Conservation (phyloP, 495 filamentous ascomycete genomes). For the Podospora tetraspora region DNA sequence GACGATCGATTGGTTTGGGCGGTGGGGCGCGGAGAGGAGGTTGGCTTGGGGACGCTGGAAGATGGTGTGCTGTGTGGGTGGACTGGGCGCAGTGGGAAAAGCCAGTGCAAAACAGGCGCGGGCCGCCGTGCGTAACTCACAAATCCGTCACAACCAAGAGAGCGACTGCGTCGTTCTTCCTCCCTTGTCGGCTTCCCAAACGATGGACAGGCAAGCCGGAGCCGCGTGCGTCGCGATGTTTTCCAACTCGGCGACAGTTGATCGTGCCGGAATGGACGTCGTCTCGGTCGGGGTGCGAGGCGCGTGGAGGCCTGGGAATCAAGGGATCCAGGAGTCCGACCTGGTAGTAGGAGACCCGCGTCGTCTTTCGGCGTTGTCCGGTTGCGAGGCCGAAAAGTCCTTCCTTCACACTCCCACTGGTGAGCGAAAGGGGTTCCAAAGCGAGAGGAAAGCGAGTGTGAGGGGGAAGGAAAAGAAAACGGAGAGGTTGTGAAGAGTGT, state of each 20-base stretch:
- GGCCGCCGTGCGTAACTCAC: conserved; percentile 6
- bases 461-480: conserved; percentile 21
- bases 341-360: background rate
- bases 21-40: conserved; percentile 28
- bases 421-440: conserved; percentile 23
- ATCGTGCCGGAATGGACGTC: conserved; percentile 7
- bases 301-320: background rate
- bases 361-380: background rate
- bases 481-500: conserved; percentile 14
- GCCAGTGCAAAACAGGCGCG: conserved; percentile 10
- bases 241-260: conserved; percentile 9
- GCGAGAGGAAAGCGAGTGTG: conserved; percentile 27
- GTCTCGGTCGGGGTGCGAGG: conserved; percentile 11
- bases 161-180: background rate
- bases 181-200: background rate
- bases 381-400: background rate
- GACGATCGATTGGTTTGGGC: conserved; percentile 30
- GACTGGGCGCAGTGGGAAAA: background rate
- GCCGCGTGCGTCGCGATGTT: background rate
- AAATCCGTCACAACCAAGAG: background rate
- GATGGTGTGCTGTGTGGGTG: conserved; percentile 1
- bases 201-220: background rate
- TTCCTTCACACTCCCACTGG: conserved; percentile 15
- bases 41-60: conserved; percentile 28
- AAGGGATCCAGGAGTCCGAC: background rate